These are phyloP conservation scores for Agastache rugosa DNA, from an alignment of 257 asterid species.

Conservation along the genomic window DNA sequence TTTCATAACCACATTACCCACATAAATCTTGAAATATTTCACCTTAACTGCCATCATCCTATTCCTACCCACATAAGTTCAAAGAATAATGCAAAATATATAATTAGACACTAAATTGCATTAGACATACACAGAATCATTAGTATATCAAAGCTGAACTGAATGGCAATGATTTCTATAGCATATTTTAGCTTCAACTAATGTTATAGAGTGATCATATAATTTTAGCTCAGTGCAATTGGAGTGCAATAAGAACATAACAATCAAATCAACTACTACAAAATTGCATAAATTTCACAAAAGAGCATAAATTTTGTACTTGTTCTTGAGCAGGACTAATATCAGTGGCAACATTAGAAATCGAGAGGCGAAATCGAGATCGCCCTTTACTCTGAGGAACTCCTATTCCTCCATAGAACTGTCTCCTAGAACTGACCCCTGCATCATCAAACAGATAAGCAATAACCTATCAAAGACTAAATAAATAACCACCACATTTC, in stretches of 20 bases:
- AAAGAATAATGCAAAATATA: not conserved
- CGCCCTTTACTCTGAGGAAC: constrained; percentile 56
- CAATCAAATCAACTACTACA: not conserved
- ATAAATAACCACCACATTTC: not conserved
- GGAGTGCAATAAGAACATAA: not conserved
- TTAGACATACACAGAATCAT: not conserved
- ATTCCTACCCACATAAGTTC: not conserved
- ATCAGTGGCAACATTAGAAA: constrained; percentile 81
- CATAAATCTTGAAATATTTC: not conserved
- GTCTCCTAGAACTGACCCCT: constrained; percentile 62
- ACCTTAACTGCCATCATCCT: not conserved
- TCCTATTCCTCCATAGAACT: constrained; percentile 62
- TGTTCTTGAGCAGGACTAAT: constrained; percentile 62
- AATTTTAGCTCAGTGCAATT: not conserved
- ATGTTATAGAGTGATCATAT: not conserved
- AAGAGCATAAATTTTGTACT: constrained; percentile 15
- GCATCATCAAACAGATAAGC: constrained; percentile 24
- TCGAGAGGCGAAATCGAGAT: constrained; percentile 56
- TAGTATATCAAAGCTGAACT: not conserved
- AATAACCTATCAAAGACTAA: not conserved
- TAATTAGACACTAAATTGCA: not conserved
- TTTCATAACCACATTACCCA: constrained; percentile 1
- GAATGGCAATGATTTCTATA: not conserved
- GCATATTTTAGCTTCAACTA: not conserved
- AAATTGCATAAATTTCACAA: not conserved